phyloP scores from a whole-genome alignment of 2,329 filamentous ascomycete species.

The Xylaria sp. region DNA sequence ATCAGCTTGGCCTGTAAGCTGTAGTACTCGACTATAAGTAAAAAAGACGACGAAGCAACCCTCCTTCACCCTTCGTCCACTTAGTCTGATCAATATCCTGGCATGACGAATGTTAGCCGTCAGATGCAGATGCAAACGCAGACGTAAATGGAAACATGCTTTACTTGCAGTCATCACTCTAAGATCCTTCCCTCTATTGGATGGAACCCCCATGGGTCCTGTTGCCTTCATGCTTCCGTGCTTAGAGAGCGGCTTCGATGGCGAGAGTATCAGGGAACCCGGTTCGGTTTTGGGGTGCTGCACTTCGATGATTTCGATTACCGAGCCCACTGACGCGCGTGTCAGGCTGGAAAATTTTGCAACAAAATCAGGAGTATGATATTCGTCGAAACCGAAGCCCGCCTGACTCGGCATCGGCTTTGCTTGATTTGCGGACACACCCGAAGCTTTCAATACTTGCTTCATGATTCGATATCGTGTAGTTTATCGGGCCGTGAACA shows the following conservation, averaged over 20 bases:
- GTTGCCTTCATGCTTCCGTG: too few relatives aligned
- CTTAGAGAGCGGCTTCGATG: not conserved
- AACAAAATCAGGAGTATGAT: not conserved
- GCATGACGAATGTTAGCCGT: not conserved
- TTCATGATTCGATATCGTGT: not conserved
- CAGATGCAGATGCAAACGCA: not conserved
- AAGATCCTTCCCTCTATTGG: not conserved
- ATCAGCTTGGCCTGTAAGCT: conserved; percentile 13
- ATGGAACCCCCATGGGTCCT: too few relatives aligned
- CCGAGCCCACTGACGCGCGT: not conserved
- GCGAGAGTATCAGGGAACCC: not conserved
- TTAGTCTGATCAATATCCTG: not conserved
- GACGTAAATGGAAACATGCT: not conserved
- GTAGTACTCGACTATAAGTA: not conserved
- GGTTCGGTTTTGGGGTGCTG: not conserved
- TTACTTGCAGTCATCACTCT: not conserved
- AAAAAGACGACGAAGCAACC: conserved; percentile 10
- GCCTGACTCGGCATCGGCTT: not conserved
- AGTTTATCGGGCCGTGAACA: not conserved
- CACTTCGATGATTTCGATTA: not conserved
- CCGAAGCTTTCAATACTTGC: not conserved
- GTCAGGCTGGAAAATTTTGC: not conserved
- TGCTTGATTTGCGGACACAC: not conserved
- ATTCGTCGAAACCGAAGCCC: not conserved
- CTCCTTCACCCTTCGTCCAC: not conserved